Percentiles rank a stretch among this genome's conserved stretches.
These are phyloP conservation scores for Chlamydomonas sphaeroides DNA, from an alignment of 139 green algal species.

Conservation along the genomic window DNA sequence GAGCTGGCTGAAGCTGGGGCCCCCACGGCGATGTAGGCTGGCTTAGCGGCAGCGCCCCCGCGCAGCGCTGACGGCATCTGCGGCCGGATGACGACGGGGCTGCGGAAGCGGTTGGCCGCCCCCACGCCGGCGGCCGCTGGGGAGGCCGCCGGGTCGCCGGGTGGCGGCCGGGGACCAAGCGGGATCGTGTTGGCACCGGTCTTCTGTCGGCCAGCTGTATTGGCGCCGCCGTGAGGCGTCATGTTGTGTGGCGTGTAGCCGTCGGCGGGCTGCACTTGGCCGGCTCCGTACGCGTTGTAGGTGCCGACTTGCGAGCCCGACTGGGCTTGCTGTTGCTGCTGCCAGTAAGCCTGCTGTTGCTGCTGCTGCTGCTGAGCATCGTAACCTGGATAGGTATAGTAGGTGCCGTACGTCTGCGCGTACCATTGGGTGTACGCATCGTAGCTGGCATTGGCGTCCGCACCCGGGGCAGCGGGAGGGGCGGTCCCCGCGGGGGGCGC, in stretches of 20 bases:
- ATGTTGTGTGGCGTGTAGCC: too few relatives aligned
- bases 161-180: not conserved
- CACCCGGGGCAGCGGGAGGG: not conserved
- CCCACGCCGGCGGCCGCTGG: not conserved
- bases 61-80: slow-evolving; percentile 4
- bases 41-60: not conserved
- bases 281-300: too few relatives aligned
- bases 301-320: not conserved
- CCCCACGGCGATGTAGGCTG: slow-evolving; percentile 26
- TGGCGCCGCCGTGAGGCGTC: too few relatives aligned
- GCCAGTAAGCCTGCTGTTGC: not conserved
- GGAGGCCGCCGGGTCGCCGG: not conserved
- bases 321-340: not conserved
- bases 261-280: too few relatives aligned
- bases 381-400: slow-evolving; percentile 21
- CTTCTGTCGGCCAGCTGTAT: not conserved
- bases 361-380: slow-evolving; percentile 19
- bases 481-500: too few relatives aligned
- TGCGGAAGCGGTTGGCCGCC: not conserved
- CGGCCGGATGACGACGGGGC: not conserved
- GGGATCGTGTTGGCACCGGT: slow-evolving; percentile 11
- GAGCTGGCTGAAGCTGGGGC: not conserved
- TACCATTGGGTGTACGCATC: slow-evolving; percentile 34
- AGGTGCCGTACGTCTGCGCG: slow-evolving; percentile 13
- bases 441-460: not conserved